Conservation (phyloP, 2,329 filamentous ascomycete genomes). For the Pezicula radicicola region DNA sequence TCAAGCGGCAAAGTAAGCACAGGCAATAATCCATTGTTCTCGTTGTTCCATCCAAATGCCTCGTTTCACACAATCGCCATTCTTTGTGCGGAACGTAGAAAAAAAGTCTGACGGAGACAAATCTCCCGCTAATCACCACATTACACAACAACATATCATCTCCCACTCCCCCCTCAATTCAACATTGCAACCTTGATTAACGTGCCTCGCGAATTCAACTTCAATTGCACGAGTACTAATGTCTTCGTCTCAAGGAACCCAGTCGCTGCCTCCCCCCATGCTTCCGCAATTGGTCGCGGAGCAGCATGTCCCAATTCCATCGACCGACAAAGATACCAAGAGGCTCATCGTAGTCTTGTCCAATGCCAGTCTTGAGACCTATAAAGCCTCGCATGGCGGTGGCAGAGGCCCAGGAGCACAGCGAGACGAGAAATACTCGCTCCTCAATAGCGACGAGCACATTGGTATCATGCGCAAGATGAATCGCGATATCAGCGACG, state of each 20-base stretch:
- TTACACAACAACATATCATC: too few species aligned
- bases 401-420: conserved; percentile 57
- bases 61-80: not conserved
- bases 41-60: not conserved
- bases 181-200: not conserved
- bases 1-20: conserved; percentile 29
- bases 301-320: conserved; percentile 80
- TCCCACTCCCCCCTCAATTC: not conserved
- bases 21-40: not conserved
- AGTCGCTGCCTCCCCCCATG: conserved; percentile 88
- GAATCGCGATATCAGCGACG: conserved; percentile 98
- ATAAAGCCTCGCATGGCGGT: conserved; percentile 80
- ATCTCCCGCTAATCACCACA: too few species aligned
- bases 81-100: not conserved
- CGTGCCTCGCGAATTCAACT: conserved; percentile 13
- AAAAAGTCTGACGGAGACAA: too few species aligned
- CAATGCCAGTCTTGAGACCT: conserved; percentile 96
- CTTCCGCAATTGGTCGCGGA: conserved; percentile 92
- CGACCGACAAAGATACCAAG: conserved; percentile 85
- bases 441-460: conserved; percentile 98
- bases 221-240: conserved; percentile 19
- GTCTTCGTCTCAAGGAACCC: conserved; percentile 63
- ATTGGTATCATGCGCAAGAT: conserved; percentile 99
- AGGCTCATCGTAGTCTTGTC: conserved; percentile 93
- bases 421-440: conserved; percentile 87